Evolutionary conservation across 371 early-diverging fungal genomes (phyloP).

Genomic region (Nosema muscidifuracis): DNA sequence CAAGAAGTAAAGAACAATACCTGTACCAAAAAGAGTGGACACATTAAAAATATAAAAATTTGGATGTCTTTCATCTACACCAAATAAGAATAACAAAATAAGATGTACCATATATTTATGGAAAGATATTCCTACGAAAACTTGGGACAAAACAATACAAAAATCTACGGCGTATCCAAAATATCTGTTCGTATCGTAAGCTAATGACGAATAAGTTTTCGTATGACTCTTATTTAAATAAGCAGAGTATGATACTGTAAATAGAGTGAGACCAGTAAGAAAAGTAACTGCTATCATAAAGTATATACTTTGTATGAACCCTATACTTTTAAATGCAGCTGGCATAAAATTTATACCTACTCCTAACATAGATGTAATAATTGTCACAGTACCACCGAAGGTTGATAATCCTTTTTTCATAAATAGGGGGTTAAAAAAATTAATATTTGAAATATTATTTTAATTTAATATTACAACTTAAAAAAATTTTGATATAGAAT

Average conservation of each 20-base stretch:
- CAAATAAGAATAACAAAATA: not conserved
- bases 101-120: constrained; percentile 17
- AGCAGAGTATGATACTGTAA: constrained; percentile 15
- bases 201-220: constrained; percentile 21
- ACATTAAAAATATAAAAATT: not conserved
- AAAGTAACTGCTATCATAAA: not conserved
- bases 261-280: constrained; percentile 17
- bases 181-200: not conserved
- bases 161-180: constrained; percentile 15
- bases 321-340: constrained; percentile 45
- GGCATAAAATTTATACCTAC: constrained; percentile 57
- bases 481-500: too few species aligned
- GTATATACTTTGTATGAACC: constrained; percentile 33
- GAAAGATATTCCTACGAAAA: not conserved
- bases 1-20: constrained; percentile 6
- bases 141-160: not conserved
- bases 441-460: not conserved
- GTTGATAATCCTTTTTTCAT: constrained; percentile 5
- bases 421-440: not conserved
- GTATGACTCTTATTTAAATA: not conserved
- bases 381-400: constrained; percentile 39
- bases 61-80: not conserved
- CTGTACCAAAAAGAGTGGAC: not conserved
- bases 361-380: constrained; percentile 58
- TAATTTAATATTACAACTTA: too few species aligned